Base-by-base conservation (phyloP, 805 yeast genomes). In the Kodamaea fukazawae region DNA sequence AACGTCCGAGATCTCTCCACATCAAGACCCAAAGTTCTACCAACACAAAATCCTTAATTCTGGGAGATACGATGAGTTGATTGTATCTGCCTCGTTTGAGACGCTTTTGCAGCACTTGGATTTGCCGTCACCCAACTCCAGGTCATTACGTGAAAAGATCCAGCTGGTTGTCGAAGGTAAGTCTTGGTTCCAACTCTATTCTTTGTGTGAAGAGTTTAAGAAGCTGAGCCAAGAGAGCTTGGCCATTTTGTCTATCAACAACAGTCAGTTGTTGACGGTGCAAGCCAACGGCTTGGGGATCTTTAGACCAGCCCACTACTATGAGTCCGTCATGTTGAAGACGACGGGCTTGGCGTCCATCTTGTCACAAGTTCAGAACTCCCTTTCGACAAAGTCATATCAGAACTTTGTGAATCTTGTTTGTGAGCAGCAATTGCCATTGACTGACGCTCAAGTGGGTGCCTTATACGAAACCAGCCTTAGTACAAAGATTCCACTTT, bases 191-290 rank as follows among this genome's bases (percentile, higher is more conserved):
- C 78, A 82, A 44, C 74, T 90, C 42, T 83, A 80, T 42, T 71
- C 86, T 2, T 66, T 89, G 17, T 82, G 95, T 54, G 76, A 75
- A 41, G 96, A 89, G 51, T 68, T 85, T 38, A 75, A 73, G 43
- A 82, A 75, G 43, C 71, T 73, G 34, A 68, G 79, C 13, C 71
- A 73, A 42, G 93, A 86, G 51, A 71, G 83, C 0, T 66, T 86
- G 28, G 64, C 79, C 2, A 28, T 44, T 6, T 32, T 32, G 4
- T 26, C 47, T 8, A 29, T 44, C 6, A 42, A 45, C 12, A 39
- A 44, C 5, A 38, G 48, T 12, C 37, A 30, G 18, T 42, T 59
- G 7, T 41, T 63, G 10, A 41, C 59, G 2, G 44, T 57, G 13
- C 65, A 66, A 44, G 56, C 58, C 2, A 64, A 67, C 46, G 67